Percentiles rank a stretch among this genome's conserved stretches.
Conservation (phyloP, 164 flowering plant species). For the Umbellularia californica region DNA sequence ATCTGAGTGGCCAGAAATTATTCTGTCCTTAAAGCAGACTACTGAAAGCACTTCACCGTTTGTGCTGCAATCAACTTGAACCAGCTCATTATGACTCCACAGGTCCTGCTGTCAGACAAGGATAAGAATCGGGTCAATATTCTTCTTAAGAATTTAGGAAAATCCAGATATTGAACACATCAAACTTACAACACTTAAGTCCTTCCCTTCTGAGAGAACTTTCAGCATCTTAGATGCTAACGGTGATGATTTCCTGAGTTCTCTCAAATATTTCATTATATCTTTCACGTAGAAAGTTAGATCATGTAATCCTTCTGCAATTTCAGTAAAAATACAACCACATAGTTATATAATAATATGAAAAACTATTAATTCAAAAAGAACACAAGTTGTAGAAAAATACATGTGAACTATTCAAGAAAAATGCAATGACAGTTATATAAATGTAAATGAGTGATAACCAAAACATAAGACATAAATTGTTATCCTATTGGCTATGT, state of each 20-base stretch:
- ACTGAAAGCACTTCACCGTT: constrained; percentile 67
- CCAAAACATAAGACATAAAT: not conserved
- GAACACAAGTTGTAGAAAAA: not conserved
- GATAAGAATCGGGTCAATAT: not conserved
- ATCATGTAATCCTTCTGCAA: constrained; percentile 61
- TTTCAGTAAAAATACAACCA: not conserved
- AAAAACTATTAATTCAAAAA: not conserved
- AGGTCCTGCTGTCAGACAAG: constrained; percentile 38
- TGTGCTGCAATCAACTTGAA: constrained; percentile 56
- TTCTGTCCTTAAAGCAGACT: constrained; percentile 50
- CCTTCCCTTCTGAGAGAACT: constrained; percentile 53
- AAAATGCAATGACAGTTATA: not conserved
- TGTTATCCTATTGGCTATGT: not conserved
- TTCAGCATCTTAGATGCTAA: constrained; percentile 63
- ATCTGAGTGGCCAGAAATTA: constrained; percentile 80
- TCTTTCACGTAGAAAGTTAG: constrained; percentile 47
- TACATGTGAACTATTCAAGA: not conserved
- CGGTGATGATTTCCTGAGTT: constrained; percentile 52
- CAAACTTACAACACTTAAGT: constrained; percentile 52
- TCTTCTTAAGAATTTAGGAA: constrained; percentile 6
- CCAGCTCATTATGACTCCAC: constrained; percentile 68
- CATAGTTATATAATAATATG: too few species aligned
- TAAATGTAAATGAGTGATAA: not conserved
- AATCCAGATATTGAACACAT: not conserved
- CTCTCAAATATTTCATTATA: constrained; percentile 58